These are phyloP conservation scores for Phytophthora pseudosyringae DNA, from an alignment of 352 stramenopile genomes.

Conservation along the genomic window DNA sequence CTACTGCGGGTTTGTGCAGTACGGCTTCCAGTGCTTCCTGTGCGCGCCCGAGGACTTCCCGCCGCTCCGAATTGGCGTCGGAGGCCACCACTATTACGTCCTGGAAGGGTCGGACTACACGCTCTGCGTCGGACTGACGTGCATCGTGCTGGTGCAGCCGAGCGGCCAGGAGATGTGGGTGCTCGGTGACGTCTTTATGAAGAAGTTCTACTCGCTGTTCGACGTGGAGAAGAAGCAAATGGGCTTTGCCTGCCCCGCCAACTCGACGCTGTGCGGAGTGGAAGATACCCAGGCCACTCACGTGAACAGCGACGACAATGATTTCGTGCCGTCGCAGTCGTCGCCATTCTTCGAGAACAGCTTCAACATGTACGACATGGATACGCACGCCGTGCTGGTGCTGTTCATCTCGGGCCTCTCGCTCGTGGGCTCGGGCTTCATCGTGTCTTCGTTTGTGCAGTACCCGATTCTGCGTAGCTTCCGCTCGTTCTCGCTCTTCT, in stretches of 20 bases:
- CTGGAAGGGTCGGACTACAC: constrained; percentile 77
- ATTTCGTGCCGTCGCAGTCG: constrained; percentile 18
- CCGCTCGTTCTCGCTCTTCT: constrained; percentile 67
- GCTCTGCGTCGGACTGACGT: constrained; percentile 79
- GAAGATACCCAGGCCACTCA: constrained; percentile 26
- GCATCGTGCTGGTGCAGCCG: constrained; percentile 76
- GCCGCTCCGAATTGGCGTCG: constrained; percentile 66
- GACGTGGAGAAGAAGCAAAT: constrained; percentile 88
- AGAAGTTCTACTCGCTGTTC: constrained; percentile 95
- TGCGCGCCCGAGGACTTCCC: constrained; percentile 73
- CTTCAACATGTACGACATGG: constrained; percentile 78
- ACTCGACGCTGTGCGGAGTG: constrained; percentile 57
- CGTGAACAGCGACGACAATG: constrained; percentile 27
- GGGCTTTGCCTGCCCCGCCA: constrained; percentile 75
- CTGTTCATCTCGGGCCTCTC: constrained; percentile 78
- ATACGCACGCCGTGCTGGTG: constrained; percentile 75
- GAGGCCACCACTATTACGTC: constrained; percentile 69
- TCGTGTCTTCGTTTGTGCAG: constrained; percentile 71
- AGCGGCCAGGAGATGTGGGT: constrained; percentile 95
- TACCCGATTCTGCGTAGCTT: constrained; percentile 62
- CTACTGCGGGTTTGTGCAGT: constrained; percentile 82
- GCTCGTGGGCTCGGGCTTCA: constrained; percentile 68
- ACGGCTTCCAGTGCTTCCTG: constrained; percentile 86
- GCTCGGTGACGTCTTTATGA: constrained; percentile 97
- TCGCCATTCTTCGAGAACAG: constrained; percentile 65